These are phyloP conservation scores for Phytophthora meadii DNA, from an alignment of 352 stramenopile genomes.

Conservation along the genomic window DNA sequence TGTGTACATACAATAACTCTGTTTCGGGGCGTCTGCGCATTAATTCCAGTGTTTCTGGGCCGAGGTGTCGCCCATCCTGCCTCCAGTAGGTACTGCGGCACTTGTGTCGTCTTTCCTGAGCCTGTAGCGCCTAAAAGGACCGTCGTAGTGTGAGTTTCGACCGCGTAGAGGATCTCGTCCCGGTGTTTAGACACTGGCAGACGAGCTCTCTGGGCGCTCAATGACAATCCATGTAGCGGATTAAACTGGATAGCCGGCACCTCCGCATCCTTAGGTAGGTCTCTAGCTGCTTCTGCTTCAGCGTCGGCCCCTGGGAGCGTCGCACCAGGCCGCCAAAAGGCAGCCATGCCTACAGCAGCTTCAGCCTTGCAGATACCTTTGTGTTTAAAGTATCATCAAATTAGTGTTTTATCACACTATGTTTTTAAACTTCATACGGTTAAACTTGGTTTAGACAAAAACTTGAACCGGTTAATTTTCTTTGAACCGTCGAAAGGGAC, in stretches of 20 bases:
- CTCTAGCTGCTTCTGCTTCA: constrained; percentile 39
- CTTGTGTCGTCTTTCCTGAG: constrained; percentile 93
- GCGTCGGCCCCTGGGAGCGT: constrained; percentile 41
- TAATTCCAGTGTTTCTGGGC: neutral
- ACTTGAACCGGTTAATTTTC: constrained; percentile 32
- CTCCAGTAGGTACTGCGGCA: constrained; percentile 93
- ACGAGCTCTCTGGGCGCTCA: constrained; percentile 60
- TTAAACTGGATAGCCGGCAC: constrained; percentile 64
- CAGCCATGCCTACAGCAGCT: constrained; percentile 32
- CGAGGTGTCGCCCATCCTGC: constrained; percentile 80
- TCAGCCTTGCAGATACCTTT: neutral
- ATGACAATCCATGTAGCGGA: constrained; percentile 61
- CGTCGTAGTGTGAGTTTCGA: constrained; percentile 89
- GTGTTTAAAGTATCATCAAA: neutral
- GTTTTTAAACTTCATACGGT: neutral
- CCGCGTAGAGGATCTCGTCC: constrained; percentile 89
- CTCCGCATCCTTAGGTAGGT: constrained; percentile 45
- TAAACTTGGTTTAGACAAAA: constrained; percentile 1
- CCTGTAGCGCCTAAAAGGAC: constrained; percentile 94
- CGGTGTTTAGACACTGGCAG: constrained; percentile 92
- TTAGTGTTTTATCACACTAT: neutral
- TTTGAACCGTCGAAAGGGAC: constrained; percentile 8
- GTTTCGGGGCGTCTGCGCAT: constrained; percentile 8
- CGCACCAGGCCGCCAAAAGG: constrained; percentile 76
- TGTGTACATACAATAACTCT: constrained; percentile 92